phyloP scores from a whole-genome alignment of 768 basidiomycete genomes.

The Lyophyllum semitale region DNA sequence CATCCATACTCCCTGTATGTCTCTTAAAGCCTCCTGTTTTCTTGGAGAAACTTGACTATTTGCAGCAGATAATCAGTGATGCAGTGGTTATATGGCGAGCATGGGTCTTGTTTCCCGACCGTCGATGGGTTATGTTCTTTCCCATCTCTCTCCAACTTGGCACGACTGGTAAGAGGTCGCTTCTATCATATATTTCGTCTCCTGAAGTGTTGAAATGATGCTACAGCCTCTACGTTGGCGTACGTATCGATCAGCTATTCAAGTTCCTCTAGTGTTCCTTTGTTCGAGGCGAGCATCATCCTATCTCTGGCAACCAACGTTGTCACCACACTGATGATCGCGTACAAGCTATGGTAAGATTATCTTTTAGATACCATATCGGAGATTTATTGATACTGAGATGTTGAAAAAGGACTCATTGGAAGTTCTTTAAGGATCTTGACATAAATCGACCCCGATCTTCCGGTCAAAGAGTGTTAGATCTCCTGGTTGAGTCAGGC shows the following conservation, averaged over 20 bases:
- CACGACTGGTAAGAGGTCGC: constrained; percentile 4
- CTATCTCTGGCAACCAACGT: constrained; percentile 7
- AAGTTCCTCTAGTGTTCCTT: not conserved
- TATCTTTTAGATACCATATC: not conserved
- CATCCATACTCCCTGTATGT: constrained; percentile 3
- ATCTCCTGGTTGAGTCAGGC: constrained; percentile 4
- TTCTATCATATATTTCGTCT: not conserved
- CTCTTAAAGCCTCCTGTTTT: not conserved
- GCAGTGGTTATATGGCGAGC: constrained; percentile 11
- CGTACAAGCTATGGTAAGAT: constrained; percentile 8
- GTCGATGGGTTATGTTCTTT: constrained; percentile 1
- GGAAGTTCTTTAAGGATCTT: not conserved
- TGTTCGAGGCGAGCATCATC: constrained; percentile 5
- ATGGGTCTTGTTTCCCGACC: constrained; percentile 5
- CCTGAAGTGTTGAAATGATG: not conserved
- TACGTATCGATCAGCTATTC: not conserved
- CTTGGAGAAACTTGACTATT: too few relatives aligned
- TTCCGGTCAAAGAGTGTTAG: constrained; percentile 2
- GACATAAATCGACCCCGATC: not conserved
- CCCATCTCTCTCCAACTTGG: constrained; percentile 4
- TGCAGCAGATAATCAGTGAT: constrained; percentile 13
- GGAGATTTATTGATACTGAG: too few relatives aligned
- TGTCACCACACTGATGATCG: constrained; percentile 4
- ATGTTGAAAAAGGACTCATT: not conserved
- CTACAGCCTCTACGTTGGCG: not conserved